Percentiles rank a stretch among this genome's conserved stretches.
Conservation (phyloP, 2,329 filamentous ascomycete species). For the Pseudogymnoascus pannorum region DNA sequence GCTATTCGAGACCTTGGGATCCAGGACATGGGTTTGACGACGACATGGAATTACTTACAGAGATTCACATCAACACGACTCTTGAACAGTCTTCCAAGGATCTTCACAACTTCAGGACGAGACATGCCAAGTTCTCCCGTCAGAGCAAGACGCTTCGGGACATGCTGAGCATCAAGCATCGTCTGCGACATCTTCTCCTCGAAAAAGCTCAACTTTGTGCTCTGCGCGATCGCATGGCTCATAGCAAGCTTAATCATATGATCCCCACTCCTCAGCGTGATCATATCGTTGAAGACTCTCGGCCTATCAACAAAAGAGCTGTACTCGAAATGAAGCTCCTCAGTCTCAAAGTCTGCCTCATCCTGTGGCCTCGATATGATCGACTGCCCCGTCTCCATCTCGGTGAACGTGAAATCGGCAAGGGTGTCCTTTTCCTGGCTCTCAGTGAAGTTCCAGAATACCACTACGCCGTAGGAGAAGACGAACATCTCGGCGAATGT, state of each 20-base stretch:
- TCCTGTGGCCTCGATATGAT: slow-evolving; percentile 73
- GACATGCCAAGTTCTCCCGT: slow-evolving; percentile 90
- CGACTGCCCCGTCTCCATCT: slow-evolving; percentile 55
- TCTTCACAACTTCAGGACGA: slow-evolving; percentile 82
- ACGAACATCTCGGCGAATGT: slow-evolving; percentile 93
- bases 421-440: slow-evolving; percentile 94
- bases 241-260: slow-evolving; percentile 99
- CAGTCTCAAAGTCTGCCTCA: slow-evolving; percentile 90
- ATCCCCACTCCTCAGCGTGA: slow-evolving; percentile 85
- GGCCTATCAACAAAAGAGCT: slow-evolving; percentile 78
- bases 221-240: slow-evolving; percentile 94
- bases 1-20: slow-evolving; percentile 9
- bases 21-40: background rate
- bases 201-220: slow-evolving; percentile 92
- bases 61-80: slow-evolving; percentile 95
- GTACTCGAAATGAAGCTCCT: slow-evolving; percentile 98
- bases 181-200: slow-evolving; percentile 94
- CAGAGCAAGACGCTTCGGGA: slow-evolving; percentile 80
- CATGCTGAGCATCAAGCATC: slow-evolving; percentile 86
- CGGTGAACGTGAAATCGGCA: slow-evolving; percentile 86
- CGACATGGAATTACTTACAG: slow-evolving; percentile 53
- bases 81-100: slow-evolving; percentile 84
- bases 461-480: slow-evolving; percentile 92
- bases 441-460: slow-evolving; percentile 98
- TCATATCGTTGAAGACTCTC: slow-evolving; percentile 98